Evolutionary conservation across 2,329 filamentous ascomycete genomes (phyloP).

Genomic region (Neophaeococcomyces mojaviensis): DNA sequence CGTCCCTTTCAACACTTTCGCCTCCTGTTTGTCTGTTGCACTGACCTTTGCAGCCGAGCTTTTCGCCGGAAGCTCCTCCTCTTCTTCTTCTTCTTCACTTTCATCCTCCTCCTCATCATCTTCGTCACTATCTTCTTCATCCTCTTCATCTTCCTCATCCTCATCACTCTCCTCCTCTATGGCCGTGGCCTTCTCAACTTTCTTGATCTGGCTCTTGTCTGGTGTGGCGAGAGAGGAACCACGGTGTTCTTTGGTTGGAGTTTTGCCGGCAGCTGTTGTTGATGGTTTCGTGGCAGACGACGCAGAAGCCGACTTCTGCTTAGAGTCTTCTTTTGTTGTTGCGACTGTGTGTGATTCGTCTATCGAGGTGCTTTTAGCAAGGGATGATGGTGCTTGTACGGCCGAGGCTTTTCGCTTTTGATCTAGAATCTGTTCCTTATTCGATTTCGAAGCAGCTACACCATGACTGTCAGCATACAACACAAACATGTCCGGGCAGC

Average conservation of each 20-base stretch:
- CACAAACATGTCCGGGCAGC: no score
- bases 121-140: slow-evolving; percentile 13
- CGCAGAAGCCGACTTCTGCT: no score
- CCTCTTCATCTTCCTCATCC: no score
- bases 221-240: no score
- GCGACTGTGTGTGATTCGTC: slow-evolving; percentile 12
- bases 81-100: slow-evolving; percentile 6
- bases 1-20: slow-evolving; percentile 11
- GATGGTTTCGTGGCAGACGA: no score
- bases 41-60: slow-evolving; percentile 3
- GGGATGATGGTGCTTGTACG: slow-evolving; percentile 11
- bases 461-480: no score
- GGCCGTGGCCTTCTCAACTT: slow-evolving; percentile 1
- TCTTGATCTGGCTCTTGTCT: not conserved
- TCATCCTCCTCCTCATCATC: slow-evolving; percentile 13
- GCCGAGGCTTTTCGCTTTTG: slow-evolving; percentile 13
- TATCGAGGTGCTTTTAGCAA: slow-evolving; percentile 16
- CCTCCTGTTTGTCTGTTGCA: slow-evolving; percentile 15
- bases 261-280: no score
- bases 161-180: slow-evolving; percentile 18
- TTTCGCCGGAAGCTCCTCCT: not conserved
- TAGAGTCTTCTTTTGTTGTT: not conserved
- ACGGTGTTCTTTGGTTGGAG: no score
- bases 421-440: slow-evolving; percentile 17
- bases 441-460: slow-evolving; percentile 11